Conservation (phyloP, 2,329 filamentous ascomycete genomes). For the Salinomyces thailandicus region DNA sequence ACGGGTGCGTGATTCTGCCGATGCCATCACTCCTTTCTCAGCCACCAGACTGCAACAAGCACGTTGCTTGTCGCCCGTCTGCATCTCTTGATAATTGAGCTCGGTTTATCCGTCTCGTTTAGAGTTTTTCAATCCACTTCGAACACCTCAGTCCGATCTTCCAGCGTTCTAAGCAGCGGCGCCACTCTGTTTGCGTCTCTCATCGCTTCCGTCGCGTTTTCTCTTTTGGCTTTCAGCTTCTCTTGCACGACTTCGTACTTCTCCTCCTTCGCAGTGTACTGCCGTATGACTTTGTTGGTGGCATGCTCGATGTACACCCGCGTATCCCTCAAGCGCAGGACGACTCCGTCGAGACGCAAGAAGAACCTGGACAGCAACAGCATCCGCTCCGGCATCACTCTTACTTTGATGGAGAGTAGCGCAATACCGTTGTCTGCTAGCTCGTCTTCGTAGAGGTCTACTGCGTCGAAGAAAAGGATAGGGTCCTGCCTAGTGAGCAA, state of each 20-base stretch:
- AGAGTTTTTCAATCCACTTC: constrained; percentile 34
- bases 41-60: too few species aligned
- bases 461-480: constrained; percentile 93
- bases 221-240: constrained; percentile 49
- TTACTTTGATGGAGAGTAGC: constrained; percentile 77
- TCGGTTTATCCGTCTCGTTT: too few species aligned
- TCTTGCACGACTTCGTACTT: constrained; percentile 64
- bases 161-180: constrained; percentile 63
- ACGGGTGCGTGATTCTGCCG: too few species aligned
- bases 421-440: constrained; percentile 95
- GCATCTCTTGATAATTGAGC: too few species aligned
- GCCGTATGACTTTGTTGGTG: constrained; percentile 66
- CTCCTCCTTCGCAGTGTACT: constrained; percentile 83
- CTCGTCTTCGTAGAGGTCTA: constrained; percentile 94
- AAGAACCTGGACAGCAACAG: constrained; percentile 79
- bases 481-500: constrained; percentile 81
- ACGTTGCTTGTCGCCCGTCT: too few species aligned
- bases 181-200: constrained; percentile 76
- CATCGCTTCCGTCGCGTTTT: constrained; percentile 69
- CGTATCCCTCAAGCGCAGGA: constrained; percentile 81
- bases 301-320: constrained; percentile 85
- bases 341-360: constrained; percentile 82
- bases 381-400: constrained; percentile 84
- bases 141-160: constrained; percentile 82
- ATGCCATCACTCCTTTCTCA: too few species aligned